Evolutionary conservation across 257 asterid genomes (phyloP).

Genomic region (Oldenlandia corymbosa): DNA sequence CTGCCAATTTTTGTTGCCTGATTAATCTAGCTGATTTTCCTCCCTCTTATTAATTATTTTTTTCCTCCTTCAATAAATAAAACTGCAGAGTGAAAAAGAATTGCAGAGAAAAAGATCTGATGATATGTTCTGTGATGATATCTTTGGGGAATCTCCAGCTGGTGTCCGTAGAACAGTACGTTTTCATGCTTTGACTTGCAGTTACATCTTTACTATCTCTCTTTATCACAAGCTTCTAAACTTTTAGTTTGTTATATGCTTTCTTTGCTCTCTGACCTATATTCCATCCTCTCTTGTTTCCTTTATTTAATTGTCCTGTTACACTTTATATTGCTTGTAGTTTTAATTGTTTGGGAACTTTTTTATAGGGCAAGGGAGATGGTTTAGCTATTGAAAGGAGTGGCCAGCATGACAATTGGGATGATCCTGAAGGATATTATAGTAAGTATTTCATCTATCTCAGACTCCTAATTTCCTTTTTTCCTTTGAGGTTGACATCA

Average conservation of each 20-base stretch:
- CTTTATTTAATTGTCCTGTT: neutral
- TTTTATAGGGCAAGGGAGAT: constrained; percentile 72
- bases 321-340: constrained; percentile 10
- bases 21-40: neutral
- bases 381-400: constrained; percentile 64
- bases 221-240: neutral
- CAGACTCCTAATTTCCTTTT: no score
- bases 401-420: constrained; percentile 91
- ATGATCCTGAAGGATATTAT: constrained; percentile 92
- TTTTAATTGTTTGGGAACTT: constrained; percentile 3
- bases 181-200: constrained; percentile 9
- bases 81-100: no score
- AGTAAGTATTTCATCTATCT: constrained; percentile 38
- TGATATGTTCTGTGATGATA: constrained; percentile 90
- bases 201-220: neutral
- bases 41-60: neutral
- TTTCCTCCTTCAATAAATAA: no score
- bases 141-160: constrained; percentile 95
- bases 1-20: neutral
- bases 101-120: constrained; percentile 78
- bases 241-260: neutral
- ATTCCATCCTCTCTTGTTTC: neutral
- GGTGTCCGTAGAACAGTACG: constrained; percentile 69
- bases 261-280: neutral
- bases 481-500: neutral